phyloP scores from a whole-genome alignment of 148 eudicot species.

The Tetragonia tetragonoides region DNA sequence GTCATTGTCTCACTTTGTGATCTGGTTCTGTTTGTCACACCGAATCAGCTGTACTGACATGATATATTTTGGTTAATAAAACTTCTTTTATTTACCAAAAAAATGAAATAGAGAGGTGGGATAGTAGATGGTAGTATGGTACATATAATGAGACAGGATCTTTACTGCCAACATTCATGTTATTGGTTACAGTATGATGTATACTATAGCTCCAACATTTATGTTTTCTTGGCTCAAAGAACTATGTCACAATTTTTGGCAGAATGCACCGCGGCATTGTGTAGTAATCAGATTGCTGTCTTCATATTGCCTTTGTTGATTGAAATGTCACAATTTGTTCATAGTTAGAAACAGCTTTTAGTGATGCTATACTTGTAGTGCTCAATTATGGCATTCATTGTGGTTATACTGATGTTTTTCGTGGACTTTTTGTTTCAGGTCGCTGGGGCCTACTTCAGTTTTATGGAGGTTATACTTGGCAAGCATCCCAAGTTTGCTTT shows the following conservation, averaged over 20 bases:
- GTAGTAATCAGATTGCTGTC: not conserved
- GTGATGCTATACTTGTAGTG: not conserved
- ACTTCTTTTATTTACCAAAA: too few relatives aligned
- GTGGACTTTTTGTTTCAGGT: slow-evolving; percentile 49
- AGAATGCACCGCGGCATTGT: not conserved
- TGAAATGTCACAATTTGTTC: not conserved
- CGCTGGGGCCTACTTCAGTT: slow-evolving; percentile 65
- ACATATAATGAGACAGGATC: too few relatives aligned
- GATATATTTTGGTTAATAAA: too few relatives aligned
- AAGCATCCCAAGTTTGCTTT: slow-evolving; percentile 58
- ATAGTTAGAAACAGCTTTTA: not conserved
- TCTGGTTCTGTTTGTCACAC: too few relatives aligned
- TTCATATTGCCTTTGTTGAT: not conserved
- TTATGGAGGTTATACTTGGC: slow-evolving; percentile 67
- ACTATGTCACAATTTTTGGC: not conserved
- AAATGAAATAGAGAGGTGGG: too few relatives aligned
- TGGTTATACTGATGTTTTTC: not conserved
- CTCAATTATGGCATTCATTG: not conserved
- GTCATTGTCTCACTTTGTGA: too few relatives aligned
- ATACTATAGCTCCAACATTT: not conserved
- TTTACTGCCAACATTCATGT: not conserved
- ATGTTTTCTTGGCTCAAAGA: too few relatives aligned
- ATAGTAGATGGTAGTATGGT: too few relatives aligned
- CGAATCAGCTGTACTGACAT: too few relatives aligned
- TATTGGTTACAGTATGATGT: not conserved